A percentile compares a stretch with the other conserved stretches of the same genome.
Evolutionary conservation across 1,139 yeast species (phyloP).

Genomic region (Debaryomycetaceae sp.): DNA sequence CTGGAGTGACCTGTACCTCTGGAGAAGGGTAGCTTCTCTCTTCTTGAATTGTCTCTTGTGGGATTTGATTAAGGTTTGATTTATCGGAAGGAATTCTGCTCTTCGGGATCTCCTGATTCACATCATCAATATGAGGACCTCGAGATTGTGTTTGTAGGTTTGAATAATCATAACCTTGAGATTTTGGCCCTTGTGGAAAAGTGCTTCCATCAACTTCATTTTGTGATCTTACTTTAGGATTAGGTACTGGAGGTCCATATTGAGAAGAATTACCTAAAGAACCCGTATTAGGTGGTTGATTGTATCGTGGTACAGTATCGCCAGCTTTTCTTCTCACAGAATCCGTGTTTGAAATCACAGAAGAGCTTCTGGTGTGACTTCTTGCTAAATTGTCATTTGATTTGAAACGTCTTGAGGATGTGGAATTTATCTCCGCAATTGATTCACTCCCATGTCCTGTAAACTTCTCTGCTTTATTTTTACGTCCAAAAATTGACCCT

Average conservation of each 20-base stretch:
- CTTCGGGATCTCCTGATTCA: constrained; percentile 5
- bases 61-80: not conserved
- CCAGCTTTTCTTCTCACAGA: not conserved
- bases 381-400: constrained; percentile 10
- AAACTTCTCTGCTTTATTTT: constrained; percentile 30
- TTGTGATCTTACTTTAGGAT: not conserved
- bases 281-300: not conserved
- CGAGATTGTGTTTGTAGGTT: not conserved
- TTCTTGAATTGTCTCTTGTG: not conserved
- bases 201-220: not conserved
- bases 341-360: not conserved
- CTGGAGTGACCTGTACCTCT: not conserved
- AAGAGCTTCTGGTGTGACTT: constrained; percentile 9
- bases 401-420: constrained; percentile 19
- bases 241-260: not conserved
- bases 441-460: constrained; percentile 17
- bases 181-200: not conserved
- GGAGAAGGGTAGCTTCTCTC: not conserved
- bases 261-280: not conserved
- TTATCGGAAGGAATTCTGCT: not conserved
- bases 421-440: constrained; percentile 35
- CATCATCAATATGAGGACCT: constrained; percentile 2
- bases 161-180: not conserved
- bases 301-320: not conserved
- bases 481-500: constrained; percentile 80